These are phyloP conservation scores for Diophrys sp. DNA, from an alignment of 73 alveolate genomes.

Conservation along the genomic window DNA sequence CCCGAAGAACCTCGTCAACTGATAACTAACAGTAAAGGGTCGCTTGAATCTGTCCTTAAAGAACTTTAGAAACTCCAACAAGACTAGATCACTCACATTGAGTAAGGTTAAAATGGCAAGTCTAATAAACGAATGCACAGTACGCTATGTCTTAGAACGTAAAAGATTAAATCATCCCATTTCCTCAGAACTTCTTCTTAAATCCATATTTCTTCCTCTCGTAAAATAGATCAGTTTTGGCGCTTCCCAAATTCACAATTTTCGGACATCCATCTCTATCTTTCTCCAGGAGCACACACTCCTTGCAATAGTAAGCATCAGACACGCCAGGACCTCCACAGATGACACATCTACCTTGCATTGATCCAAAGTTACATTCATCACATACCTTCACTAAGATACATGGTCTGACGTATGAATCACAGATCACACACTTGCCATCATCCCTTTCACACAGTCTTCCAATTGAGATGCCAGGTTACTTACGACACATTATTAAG, in stretches of 20 bases:
- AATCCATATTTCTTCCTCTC: conserved; percentile 97
- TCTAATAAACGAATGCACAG: no score
- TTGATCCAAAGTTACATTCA: conserved; percentile 95
- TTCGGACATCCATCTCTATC: conserved; percentile 99
- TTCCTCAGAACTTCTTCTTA: conserved; percentile 45
- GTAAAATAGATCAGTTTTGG: conserved; percentile 97
- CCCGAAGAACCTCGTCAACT: no score
- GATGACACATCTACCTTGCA: conserved; percentile 96
- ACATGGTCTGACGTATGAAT: conserved; percentile 94
- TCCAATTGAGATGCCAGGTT: conserved; percentile 97
- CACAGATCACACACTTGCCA: conserved; percentile 99
- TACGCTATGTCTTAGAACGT: no score
- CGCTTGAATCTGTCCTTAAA: no score
- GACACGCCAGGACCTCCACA: conserved; percentile 98
- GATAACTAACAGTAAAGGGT: no score
- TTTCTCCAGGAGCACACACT: conserved; percentile 86
- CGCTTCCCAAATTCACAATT: conserved; percentile 97
- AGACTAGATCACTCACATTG: no score
- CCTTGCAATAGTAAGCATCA: conserved; percentile 99
- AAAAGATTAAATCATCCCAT: not conserved
- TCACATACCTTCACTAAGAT: conserved; percentile 94
- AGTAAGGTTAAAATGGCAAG: no score
- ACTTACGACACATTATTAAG: conserved; percentile 96
- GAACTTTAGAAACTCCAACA: no score
- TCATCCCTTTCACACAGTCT: conserved; percentile 98